Evolutionary conservation across 192 early-diverging fungal genomes (phyloP).

Genomic region (Rhizophagus clarus): DNA sequence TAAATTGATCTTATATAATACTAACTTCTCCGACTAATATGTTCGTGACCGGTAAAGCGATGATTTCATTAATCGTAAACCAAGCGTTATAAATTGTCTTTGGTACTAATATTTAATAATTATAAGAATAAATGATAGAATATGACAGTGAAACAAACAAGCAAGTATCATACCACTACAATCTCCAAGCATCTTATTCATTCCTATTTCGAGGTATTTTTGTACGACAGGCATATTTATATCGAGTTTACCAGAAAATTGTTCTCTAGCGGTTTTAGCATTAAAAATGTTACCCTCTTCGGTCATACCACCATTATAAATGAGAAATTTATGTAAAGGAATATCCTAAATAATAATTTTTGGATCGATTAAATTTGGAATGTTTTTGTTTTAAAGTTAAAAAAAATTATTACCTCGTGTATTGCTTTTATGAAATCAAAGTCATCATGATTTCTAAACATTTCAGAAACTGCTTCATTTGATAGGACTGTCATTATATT

Average conservation of each 20-base stretch:
- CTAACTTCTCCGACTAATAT: not conserved
- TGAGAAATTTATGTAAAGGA: not conserved
- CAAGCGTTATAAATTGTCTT: not conserved
- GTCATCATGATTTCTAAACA: not conserved
- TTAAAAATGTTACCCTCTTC: not conserved
- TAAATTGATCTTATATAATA: not conserved
- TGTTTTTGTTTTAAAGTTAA: no score
- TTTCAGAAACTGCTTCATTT: not conserved
- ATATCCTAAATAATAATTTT: not conserved
- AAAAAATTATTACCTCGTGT: no score
- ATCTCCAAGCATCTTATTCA: not conserved
- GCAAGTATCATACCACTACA: not conserved
- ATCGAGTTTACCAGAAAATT: not conserved
- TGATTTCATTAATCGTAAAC: not conserved
- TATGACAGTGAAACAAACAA: no score
- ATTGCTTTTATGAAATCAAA: not conserved
- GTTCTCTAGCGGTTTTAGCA: not conserved
- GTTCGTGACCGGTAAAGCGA: not conserved
- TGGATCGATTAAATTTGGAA: no score
- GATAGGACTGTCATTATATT: not conserved
- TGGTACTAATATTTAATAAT: slow-evolving; percentile 12
- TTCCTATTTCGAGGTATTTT: not conserved
- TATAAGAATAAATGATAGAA: not conserved
- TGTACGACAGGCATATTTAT: not conserved
- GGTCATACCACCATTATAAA: not conserved